A percentile compares a stretch with the other conserved stretches of the same genome.
These are phyloP conservation scores for Pleurotus cornucopiae DNA, from an alignment of 768 basidiomycete species.

Conservation along the genomic window DNA sequence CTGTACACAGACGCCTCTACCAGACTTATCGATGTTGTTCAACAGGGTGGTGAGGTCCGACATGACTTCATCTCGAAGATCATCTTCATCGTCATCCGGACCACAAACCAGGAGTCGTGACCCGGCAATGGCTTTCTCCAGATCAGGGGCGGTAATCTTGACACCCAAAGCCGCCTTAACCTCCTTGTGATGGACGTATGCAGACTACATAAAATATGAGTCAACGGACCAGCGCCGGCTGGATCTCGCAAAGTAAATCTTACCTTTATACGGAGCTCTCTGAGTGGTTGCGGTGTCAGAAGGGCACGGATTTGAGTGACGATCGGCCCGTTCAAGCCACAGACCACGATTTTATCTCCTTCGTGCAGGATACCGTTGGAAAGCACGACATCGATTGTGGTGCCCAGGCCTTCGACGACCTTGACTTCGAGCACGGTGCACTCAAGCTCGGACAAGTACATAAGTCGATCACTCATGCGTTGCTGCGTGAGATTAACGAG, in stretches of 20 bases:
- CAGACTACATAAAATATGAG: slow-evolving; percentile 49
- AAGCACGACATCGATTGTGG: slow-evolving; percentile 94
- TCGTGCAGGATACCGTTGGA: slow-evolving; percentile 92
- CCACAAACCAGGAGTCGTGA: slow-evolving; percentile 90
- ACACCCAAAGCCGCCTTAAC: slow-evolving; percentile 97
- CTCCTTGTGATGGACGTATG: slow-evolving; percentile 95
- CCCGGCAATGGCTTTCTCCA: slow-evolving; percentile 98
- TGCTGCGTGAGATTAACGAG: slow-evolving; percentile 96
- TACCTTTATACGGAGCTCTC: slow-evolving; percentile 94
- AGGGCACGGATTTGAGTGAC: slow-evolving; percentile 92
- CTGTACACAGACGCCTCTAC: slow-evolving; percentile 96
- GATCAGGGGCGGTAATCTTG: slow-evolving; percentile 90
- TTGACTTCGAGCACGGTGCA: slow-evolving; percentile 99
- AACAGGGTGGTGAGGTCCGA: slow-evolving; percentile 86
- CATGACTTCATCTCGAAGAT: slow-evolving; percentile 93
- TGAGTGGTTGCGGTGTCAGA: slow-evolving; percentile 92
- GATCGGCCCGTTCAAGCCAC: slow-evolving; percentile 96
- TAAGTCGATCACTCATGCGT: slow-evolving; percentile 94
- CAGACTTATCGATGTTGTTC: slow-evolving; percentile 90
- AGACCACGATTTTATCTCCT: slow-evolving; percentile 92
- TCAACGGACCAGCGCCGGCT: slow-evolving; percentile 12
- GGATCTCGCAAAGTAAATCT: slow-evolving; percentile 14
- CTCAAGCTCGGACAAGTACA: slow-evolving; percentile 97
- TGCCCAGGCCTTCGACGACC: slow-evolving; percentile 96
- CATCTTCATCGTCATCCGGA: slow-evolving; percentile 96